Base-by-base conservation (phyloP, 2,329 filamentous ascomycete species). In the Claviceps sorghi region DNA sequence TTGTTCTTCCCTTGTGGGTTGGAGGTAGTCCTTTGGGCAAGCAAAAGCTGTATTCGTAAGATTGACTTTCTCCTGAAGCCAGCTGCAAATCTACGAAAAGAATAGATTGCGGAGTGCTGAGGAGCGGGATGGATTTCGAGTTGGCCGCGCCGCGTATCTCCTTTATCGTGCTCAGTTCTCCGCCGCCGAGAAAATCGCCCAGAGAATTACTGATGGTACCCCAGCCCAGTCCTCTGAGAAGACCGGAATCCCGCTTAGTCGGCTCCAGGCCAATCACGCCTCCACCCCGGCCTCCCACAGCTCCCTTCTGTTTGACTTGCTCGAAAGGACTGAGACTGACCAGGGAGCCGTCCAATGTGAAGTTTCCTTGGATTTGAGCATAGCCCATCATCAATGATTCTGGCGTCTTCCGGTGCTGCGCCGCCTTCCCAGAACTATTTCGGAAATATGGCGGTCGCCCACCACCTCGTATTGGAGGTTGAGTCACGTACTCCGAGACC, bases 331-430 rank as follows among this genome's bases (percentile, higher is more conserved):
- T 82, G 41, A 94, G 82, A 60, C 94, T 91, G 54, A 98, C 82
- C 22, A 98, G 72, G 1, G 93, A 95, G 0, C 89, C 89, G 63
- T 98, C 93, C 7, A 98, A 71, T 0, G 83, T 88, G 60, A 98
- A 98, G 0, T 87, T 90, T 4, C 93, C 93, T 66, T 88, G 86
- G 2, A 97, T 80, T 61, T 98, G 93, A 2, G 88, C 91, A 67
- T 95, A 98, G 0, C 90, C 93, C 93, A 98, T 98, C 82, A 98
- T 94, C 51, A 98, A 71, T 1, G 84, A 83, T 64, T 97, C 90
- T 0, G 87, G 82, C 41, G 73, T 65, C 59, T 70, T 73, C 42
- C 72, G 64, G 47, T 71, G 69, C 56, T 70, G 68, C 54, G 65
- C 66, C 55, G 66, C 61, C 52, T 75, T 61, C 50, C 67, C 70